Evolutionary conservation across 1,139 yeast genomes (phyloP).

Genomic region (Hemisphaericaspora xylofermentans): DNA sequence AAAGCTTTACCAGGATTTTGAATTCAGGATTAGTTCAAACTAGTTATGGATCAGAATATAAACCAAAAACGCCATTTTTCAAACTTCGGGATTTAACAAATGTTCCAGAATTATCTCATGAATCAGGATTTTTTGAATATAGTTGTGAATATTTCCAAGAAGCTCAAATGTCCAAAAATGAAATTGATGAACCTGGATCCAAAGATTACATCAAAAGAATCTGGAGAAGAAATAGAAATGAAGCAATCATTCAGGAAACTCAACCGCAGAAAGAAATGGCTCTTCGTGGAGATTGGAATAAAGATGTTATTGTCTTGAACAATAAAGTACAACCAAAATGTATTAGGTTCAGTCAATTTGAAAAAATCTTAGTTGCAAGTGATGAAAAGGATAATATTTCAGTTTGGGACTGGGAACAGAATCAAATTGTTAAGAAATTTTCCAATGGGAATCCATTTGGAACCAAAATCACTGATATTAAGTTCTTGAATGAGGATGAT

Average conservation of each 20-base stretch:
- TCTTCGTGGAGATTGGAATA: slow-evolving; percentile 82
- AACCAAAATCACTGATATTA: slow-evolving; percentile 82
- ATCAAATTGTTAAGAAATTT: slow-evolving; percentile 60
- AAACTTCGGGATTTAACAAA: slow-evolving; percentile 34
- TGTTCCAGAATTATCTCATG: slow-evolving; percentile 55
- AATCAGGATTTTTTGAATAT: slow-evolving; percentile 81
- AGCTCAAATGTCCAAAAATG: slow-evolving; percentile 88
- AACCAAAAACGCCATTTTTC: slow-evolving; percentile 55
- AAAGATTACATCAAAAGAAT: slow-evolving; percentile 77
- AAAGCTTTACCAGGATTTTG: slow-evolving; percentile 38
- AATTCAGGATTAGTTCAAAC: slow-evolving; percentile 43
- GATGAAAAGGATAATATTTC: slow-evolving; percentile 84
- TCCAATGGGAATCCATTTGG: slow-evolving; percentile 86
- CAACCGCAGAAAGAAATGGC: slow-evolving; percentile 88
- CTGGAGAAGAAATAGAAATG: slow-evolving; percentile 92
- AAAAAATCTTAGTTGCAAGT: slow-evolving; percentile 73
- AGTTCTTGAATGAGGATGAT: slow-evolving; percentile 90
- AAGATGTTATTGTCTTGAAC: slow-evolving; percentile 58
- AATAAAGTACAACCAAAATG: slow-evolving; percentile 79
- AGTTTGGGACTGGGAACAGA: slow-evolving; percentile 85
- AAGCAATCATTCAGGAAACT: slow-evolving; percentile 78
- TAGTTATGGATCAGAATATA: slow-evolving; percentile 50
- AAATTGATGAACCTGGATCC: slow-evolving; percentile 91
- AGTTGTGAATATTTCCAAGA: slow-evolving; percentile 92
- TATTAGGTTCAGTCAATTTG: slow-evolving; percentile 85